Conservation (phyloP, 768 basidiomycete species). For the Fibroporia radiculosa region DNA sequence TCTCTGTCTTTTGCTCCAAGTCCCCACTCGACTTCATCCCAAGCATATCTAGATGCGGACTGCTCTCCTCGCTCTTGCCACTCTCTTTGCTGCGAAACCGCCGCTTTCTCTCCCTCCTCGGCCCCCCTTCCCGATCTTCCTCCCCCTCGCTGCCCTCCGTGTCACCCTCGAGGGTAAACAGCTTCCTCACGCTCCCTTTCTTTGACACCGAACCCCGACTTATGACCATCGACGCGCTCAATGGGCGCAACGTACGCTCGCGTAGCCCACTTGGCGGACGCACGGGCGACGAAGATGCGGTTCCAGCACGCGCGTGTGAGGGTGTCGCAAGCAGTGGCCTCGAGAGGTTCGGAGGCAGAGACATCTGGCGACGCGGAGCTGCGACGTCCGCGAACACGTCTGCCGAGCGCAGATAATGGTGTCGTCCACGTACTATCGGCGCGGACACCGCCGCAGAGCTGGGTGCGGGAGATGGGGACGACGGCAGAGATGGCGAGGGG, state of each 20-base stretch:
- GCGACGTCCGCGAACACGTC: not conserved
- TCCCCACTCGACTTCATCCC: not conserved
- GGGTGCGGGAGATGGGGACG: conserved; percentile 41
- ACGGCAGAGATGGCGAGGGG: conserved; percentile 28
- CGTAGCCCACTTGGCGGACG: not conserved
- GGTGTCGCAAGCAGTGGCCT: conserved; percentile 8
- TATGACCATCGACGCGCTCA: conserved; percentile 2
- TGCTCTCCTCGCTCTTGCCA: not conserved
- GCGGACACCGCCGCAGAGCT: conserved; percentile 12
- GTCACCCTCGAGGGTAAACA: conserved; percentile 14
- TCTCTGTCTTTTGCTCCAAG: conserved; percentile 2
- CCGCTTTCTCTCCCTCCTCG: not conserved
- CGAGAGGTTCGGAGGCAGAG: conserved; percentile 13
- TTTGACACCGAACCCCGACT: not conserved
- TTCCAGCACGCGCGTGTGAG: not conserved
- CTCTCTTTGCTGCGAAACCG: not conserved
- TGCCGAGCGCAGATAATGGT: not conserved
- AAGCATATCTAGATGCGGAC: not conserved
- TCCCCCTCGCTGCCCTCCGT: conserved; percentile 4
- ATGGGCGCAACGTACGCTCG: not conserved
- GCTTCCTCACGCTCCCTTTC: conserved; percentile 8
- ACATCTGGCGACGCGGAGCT: conserved; percentile 6
- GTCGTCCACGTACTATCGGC: not conserved
- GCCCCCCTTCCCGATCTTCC: not conserved
- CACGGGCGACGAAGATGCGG: not conserved